A percentile compares a stretch with the other conserved stretches of the same genome.
These are phyloP conservation scores for Blastomyces emzantsi DNA, from an alignment of 2,329 filamentous ascomycete genomes.

Conservation along the genomic window DNA sequence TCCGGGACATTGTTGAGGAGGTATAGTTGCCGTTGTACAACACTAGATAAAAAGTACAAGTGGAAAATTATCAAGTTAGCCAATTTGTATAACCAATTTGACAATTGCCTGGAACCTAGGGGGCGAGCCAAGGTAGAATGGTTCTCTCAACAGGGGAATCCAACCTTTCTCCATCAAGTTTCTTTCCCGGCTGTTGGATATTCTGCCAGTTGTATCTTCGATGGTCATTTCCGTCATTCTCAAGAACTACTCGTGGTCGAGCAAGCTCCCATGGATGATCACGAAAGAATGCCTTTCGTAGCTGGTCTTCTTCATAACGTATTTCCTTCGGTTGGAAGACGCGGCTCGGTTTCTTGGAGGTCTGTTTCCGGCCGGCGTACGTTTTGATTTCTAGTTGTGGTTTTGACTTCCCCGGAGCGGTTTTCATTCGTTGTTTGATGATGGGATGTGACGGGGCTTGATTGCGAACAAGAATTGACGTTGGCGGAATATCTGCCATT, in stretches of 20 bases:
- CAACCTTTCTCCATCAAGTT: constrained; percentile 76
- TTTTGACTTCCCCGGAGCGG: constrained; percentile 18
- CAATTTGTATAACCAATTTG: not conserved
- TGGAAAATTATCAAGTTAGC: not conserved
- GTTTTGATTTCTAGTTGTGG: constrained; percentile 31
- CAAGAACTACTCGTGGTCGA: constrained; percentile 72
- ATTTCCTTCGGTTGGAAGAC: constrained; percentile 74
- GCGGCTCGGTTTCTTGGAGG: constrained; percentile 56
- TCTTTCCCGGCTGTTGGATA: constrained; percentile 64
- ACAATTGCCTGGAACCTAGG: not conserved
- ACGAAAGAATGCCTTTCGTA: constrained; percentile 74
- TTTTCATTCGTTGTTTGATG: constrained; percentile 29
- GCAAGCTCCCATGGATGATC: constrained; percentile 98
- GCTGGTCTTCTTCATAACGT: constrained; percentile 69
- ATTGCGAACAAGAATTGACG: constrained; percentile 51
- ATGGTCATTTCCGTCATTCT: constrained; percentile 74
- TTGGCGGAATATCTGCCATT: constrained; percentile 49
- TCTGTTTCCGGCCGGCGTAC: constrained; percentile 30
- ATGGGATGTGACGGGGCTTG: constrained; percentile 42
- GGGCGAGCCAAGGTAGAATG: not conserved
- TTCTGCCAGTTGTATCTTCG: constrained; percentile 70
- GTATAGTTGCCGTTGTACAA: constrained; percentile 84
- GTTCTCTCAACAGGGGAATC: constrained; percentile 15
- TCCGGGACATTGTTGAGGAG: constrained; percentile 58
- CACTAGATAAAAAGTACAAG: constrained; percentile 45